These are phyloP conservation scores for Santalum album DNA, from an alignment of 164 flowering plant genomes.

Conservation along the genomic window DNA sequence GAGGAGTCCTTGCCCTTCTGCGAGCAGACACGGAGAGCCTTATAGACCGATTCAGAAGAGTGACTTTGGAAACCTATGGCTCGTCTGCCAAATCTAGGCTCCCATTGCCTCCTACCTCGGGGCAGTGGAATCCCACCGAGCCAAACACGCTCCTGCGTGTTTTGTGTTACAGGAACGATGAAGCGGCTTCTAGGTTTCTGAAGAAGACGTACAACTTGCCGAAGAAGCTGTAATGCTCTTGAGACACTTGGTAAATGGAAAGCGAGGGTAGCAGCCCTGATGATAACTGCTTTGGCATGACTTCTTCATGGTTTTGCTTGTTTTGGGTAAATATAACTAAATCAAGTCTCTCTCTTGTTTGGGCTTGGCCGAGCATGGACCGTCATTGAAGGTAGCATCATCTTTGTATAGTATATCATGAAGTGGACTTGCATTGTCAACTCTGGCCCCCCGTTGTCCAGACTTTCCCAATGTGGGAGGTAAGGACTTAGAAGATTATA, in stretches of 20 bases:
- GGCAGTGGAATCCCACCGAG: constrained; percentile 63
- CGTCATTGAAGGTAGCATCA: not conserved
- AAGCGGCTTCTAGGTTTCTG: constrained; percentile 52
- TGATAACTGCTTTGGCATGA: constrained; percentile 1
- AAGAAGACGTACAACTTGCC: constrained; percentile 67
- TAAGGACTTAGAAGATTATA: not conserved
- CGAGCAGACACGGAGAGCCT: constrained; percentile 52
- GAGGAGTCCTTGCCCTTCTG: constrained; percentile 51
- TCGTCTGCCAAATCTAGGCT: constrained; percentile 53
- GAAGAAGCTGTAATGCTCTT: constrained; percentile 35
- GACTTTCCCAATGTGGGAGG: not conserved
- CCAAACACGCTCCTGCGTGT: constrained; percentile 61
- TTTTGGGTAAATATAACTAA: constrained; percentile 1
- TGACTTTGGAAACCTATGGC: constrained; percentile 48
- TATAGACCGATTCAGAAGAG: constrained; percentile 45
- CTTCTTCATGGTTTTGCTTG: constrained; percentile 3
- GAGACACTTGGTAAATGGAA: constrained; percentile 1
- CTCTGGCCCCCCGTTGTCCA: not conserved
- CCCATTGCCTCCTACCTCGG: constrained; percentile 64
- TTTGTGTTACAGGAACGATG: constrained; percentile 61
- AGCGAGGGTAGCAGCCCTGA: not conserved
- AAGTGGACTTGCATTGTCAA: not conserved
- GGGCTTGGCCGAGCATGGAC: not conserved
- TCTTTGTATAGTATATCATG: constrained; percentile 12
- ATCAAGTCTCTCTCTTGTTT: not conserved